Evolutionary conservation across 805 yeast genomes (phyloP).

Genomic region (Blastobotrys robertii): DNA sequence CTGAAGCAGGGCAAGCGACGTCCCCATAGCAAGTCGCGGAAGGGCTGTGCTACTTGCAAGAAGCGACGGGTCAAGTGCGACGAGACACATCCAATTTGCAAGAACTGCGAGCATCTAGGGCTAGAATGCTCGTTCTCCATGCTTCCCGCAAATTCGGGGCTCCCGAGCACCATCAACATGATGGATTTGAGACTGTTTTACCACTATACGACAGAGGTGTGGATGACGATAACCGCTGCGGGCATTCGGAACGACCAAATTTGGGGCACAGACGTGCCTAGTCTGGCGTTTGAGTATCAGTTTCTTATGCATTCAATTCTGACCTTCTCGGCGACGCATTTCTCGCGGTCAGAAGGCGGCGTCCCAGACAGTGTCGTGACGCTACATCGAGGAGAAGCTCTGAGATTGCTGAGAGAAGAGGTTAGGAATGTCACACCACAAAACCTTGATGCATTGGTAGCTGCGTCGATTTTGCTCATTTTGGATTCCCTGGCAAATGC

Average conservation of each 20-base stretch:
- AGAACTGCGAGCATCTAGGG: constrained; percentile 70
- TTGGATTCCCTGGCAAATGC: constrained; percentile 92
- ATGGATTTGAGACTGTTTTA: constrained; percentile 75
- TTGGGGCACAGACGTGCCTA: constrained; percentile 84
- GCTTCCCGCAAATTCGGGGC: constrained; percentile 8
- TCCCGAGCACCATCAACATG: constrained; percentile 39
- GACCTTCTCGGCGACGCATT: constrained; percentile 88
- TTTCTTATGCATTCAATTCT: constrained; percentile 86
- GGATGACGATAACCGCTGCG: constrained; percentile 81
- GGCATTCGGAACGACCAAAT: constrained; percentile 79
- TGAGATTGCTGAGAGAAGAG: constrained; percentile 71
- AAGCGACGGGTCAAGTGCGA: constrained; percentile 88
- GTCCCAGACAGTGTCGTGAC: constrained; percentile 31
- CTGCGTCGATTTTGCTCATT: constrained; percentile 77
- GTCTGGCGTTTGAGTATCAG: constrained; percentile 78
- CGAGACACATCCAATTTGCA: constrained; percentile 70
- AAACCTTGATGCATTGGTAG: constrained; percentile 80
- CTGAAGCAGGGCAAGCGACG: constrained; percentile 44
- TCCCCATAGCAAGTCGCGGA: constrained; percentile 80
- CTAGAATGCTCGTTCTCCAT: constrained; percentile 43
- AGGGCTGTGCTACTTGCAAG: constrained; percentile 86
- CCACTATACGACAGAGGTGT: constrained; percentile 77
- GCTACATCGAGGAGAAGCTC: constrained; percentile 74
- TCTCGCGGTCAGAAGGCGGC: constrained; percentile 67
- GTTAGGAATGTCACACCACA: constrained; percentile 74